Conservation (phyloP, 352 stramenopile species). For the Globisporangium recalcitrans region DNA sequence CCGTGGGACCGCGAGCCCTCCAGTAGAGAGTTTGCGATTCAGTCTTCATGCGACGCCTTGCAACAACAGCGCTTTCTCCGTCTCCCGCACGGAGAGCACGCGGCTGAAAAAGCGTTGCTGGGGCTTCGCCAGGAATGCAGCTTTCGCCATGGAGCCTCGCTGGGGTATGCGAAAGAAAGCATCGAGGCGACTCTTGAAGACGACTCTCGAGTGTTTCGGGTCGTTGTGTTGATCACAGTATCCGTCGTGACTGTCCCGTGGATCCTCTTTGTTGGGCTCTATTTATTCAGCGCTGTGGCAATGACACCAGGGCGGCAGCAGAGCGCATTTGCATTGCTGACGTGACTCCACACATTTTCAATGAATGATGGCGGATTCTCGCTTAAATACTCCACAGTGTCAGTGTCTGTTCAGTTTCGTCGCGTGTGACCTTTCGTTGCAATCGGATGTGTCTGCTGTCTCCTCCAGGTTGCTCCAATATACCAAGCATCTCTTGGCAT, state of each 20-base stretch:
- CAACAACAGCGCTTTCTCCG: slow-evolving; percentile 24
- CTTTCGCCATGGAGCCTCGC: slow-evolving; percentile 22
- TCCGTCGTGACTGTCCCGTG: slow-evolving; percentile 26
- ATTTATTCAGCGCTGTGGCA: slow-evolving; percentile 2
- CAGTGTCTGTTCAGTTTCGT: slow-evolving; percentile 8
- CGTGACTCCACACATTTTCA: neutral
- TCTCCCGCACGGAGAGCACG: slow-evolving; percentile 17
- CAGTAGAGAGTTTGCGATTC: slow-evolving; percentile 18
- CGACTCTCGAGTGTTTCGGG: slow-evolving; percentile 10
- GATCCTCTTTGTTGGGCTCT: slow-evolving; percentile 22
- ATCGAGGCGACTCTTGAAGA: slow-evolving; percentile 12
- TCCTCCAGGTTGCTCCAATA: neutral
- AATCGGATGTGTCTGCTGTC: neutral
- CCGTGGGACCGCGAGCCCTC: slow-evolving; percentile 19
- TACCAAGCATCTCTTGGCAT: too few species aligned
- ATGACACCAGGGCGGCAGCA: slow-evolving; percentile 3
- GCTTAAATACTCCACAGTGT: neutral
- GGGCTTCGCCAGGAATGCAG: slow-evolving; percentile 17
- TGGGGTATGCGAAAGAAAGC: slow-evolving; percentile 29
- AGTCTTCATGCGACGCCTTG: slow-evolving; percentile 16
- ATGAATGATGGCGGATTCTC: neutral
- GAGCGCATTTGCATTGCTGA: neutral
- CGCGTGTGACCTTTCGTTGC: slow-evolving; percentile 28
- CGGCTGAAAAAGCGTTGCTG: slow-evolving; percentile 13
- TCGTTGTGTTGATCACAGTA: slow-evolving; percentile 20